Evolutionary conservation across 1,139 yeast genomes (phyloP).

Genomic region (Blastobotrys buckinghamii): DNA sequence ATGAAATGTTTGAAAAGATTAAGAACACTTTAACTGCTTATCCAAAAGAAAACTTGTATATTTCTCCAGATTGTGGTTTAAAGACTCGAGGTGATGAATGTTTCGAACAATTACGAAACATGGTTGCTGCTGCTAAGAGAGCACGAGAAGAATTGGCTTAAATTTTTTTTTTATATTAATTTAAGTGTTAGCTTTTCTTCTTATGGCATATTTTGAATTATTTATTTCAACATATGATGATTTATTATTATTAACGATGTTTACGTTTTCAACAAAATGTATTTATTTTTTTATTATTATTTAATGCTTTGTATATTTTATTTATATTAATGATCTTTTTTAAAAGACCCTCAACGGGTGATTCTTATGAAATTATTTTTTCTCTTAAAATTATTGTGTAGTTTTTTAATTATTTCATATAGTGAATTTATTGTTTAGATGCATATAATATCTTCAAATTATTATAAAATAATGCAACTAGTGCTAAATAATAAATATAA

Average conservation of each 20-base stretch:
- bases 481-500: no score
- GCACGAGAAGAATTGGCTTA: conserved; percentile 21
- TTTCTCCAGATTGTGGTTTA: conserved; percentile 99
- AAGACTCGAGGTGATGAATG: conserved; percentile 96
- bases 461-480: no score
- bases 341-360: conserved; percentile 6
- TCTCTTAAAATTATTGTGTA: background rate
- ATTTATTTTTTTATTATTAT: background rate
- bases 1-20: conserved; percentile 91
- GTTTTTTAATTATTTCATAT: no score
- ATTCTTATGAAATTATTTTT: background rate
- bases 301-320: conserved; percentile 1
- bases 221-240: conserved; percentile 7
- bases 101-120: conserved; percentile 73
- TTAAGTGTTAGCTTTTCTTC: background rate
- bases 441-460: no score
- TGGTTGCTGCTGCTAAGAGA: conserved; percentile 94
- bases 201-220: conserved; percentile 1
- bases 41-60: conserved; percentile 98
- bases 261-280: conserved; percentile 9
- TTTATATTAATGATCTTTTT: background rate
- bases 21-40: conserved; percentile 91
- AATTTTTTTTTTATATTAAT: background rate
- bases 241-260: conserved; percentile 1
- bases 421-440: background rate